phyloP scores from a whole-genome alignment of 768 basidiomycete genomes.

The Tylopilus plumbeoviolaceoides region DNA sequence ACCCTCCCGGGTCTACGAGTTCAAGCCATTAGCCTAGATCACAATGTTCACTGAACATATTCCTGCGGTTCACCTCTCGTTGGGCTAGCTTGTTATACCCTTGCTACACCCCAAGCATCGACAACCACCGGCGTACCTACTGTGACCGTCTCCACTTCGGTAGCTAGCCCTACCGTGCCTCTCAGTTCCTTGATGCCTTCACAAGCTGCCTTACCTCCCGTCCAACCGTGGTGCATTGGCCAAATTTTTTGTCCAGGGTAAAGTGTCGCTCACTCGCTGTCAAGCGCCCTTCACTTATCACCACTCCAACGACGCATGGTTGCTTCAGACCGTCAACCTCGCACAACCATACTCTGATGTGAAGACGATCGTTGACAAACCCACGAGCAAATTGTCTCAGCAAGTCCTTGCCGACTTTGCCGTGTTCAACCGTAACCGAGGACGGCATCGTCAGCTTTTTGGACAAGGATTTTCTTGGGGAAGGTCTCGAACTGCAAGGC shows the following conservation, averaged over 20 bases:
- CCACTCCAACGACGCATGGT: conserved; percentile 31
- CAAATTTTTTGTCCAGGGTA: conserved; percentile 85
- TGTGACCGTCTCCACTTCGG: conserved; percentile 52
- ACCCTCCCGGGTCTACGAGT: too few species aligned
- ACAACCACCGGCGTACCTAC: conserved; percentile 25
- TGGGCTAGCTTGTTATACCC: conserved; percentile 8
- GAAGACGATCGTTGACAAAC: conserved; percentile 90
- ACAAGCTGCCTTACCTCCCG: conserved; percentile 59
- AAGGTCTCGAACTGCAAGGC: too few species aligned
- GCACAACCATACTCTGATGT: conserved; percentile 72
- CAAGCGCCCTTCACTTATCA: not conserved
- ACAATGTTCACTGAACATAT: conserved; percentile 37
- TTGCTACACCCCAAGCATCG: conserved; percentile 17
- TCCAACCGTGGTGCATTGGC: conserved; percentile 72
- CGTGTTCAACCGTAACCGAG: conserved; percentile 48
- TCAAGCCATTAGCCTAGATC: too few species aligned
- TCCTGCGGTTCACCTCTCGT: conserved; percentile 11
- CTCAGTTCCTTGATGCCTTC: conserved; percentile 55
- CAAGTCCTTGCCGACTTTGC: conserved; percentile 68
- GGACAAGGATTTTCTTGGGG: conserved; percentile 72
- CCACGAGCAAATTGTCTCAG: too few species aligned
- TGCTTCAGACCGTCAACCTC: conserved; percentile 83
- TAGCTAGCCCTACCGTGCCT: conserved; percentile 60
- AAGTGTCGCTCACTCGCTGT: conserved; percentile 18
- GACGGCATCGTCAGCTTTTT: conserved; percentile 66